phyloP scores from a whole-genome alignment of 2,329 filamentous ascomycete species.

The Hypoxylon sp. region DNA sequence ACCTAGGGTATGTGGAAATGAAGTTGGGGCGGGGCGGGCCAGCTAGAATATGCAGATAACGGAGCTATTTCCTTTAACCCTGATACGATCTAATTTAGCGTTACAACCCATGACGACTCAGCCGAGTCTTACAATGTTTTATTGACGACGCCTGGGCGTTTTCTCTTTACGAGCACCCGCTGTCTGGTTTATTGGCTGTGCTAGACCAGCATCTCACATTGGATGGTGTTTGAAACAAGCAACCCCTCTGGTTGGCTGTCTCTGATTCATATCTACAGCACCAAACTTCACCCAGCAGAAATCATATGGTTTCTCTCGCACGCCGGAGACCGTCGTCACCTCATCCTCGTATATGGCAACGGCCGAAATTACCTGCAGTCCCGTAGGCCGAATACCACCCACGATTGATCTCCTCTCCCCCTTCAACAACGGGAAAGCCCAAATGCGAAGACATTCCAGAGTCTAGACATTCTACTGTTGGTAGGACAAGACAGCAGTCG shows the following conservation, averaged over 20 bases:
- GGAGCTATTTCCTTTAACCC: neutral
- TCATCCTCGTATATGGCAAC: slow-evolving; percentile 7
- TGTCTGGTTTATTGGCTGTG: neutral
- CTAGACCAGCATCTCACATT: slow-evolving; percentile 13
- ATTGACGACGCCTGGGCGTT: slow-evolving; percentile 21
- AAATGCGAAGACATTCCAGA: slow-evolving; percentile 19
- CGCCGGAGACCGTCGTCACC: neutral
- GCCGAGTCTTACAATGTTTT: slow-evolving; percentile 12
- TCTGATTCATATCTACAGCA: slow-evolving; percentile 8
- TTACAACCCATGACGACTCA: slow-evolving; percentile 13
- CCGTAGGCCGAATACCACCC: neutral
- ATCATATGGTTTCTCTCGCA: neutral
- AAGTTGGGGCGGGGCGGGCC: neutral
- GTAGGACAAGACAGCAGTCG: slow-evolving; percentile 24
- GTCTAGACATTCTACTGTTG: slow-evolving; percentile 6
- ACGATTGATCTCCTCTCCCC: slow-evolving; percentile 1
- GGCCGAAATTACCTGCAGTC: slow-evolving; percentile 1
- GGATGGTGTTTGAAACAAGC: slow-evolving; percentile 13
- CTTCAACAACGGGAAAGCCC: neutral
- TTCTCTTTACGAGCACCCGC: slow-evolving; percentile 9
- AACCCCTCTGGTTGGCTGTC: slow-evolving; percentile 3
- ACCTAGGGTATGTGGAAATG: neutral
- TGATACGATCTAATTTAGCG: slow-evolving; percentile 10
- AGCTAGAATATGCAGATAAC: slow-evolving; percentile 14
- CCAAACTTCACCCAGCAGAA: slow-evolving; percentile 17